phyloP scores from a whole-genome alignment of 768 basidiomycete genomes.

The Pulveroboletus ravenelii region DNA sequence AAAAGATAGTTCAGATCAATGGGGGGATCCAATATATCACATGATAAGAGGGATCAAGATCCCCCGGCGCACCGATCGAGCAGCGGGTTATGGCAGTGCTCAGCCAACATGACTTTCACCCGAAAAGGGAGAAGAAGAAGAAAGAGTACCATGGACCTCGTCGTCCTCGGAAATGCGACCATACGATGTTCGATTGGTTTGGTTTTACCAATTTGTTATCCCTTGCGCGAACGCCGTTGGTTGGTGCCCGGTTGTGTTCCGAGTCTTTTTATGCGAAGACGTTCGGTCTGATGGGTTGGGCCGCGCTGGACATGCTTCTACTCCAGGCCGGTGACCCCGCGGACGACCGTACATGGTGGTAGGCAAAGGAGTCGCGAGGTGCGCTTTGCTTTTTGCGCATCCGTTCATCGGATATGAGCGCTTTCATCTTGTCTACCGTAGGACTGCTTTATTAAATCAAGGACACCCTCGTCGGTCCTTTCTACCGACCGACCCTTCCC shows the following conservation, averaged over 20 bases:
- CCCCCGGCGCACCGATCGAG: not conserved
- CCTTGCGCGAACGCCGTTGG: not conserved
- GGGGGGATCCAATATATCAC: conserved; percentile 5
- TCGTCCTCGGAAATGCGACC: conserved; percentile 25
- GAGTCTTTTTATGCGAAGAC: not conserved
- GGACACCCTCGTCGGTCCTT: not conserved
- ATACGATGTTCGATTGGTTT: conserved; percentile 5
- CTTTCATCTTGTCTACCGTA: conserved; percentile 7
- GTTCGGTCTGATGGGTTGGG: not conserved
- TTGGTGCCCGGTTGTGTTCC: not conserved
- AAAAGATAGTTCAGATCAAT: conserved; percentile 15
- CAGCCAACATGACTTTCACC: conserved; percentile 1
- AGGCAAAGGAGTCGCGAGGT: not conserved
- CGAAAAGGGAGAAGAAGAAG: not conserved
- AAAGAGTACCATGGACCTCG: not conserved
- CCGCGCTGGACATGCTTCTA: not conserved
- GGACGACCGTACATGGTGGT: not conserved
- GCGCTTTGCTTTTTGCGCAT: not conserved
- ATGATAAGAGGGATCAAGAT: conserved; percentile 5
- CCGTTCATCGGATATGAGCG: conserved; percentile 7
- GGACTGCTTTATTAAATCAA: conserved; percentile 7
- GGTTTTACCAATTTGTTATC: conserved; percentile 4
- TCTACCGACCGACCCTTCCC: not conserved
- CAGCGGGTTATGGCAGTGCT: conserved; percentile 1
- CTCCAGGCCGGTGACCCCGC: not conserved